Conservation (phyloP, 768 basidiomycete species). For the Lanmaoa rubissima region DNA sequence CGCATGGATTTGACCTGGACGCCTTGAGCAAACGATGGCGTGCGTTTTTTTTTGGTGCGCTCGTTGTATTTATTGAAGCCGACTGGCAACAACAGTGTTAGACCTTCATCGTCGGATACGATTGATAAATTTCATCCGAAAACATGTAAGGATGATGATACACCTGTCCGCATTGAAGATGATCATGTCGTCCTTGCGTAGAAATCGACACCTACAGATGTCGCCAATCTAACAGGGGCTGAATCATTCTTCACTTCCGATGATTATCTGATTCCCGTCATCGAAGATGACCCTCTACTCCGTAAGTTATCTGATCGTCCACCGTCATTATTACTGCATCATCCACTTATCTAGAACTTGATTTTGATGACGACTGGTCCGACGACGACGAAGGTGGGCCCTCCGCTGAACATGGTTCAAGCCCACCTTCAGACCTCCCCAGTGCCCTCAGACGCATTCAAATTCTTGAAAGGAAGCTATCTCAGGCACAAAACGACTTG, state of each 20-base stretch:
- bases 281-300: slow-evolving; percentile 87
- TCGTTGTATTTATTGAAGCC: neutral
- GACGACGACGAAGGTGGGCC: slow-evolving; percentile 43
- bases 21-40: slow-evolving; percentile 50
- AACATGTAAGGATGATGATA: slow-evolving; percentile 45
- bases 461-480: slow-evolving; percentile 60
- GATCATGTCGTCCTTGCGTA: slow-evolving; percentile 28
- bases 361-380: slow-evolving; percentile 69
- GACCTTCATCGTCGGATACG: slow-evolving; percentile 80
- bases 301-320: slow-evolving; percentile 50
- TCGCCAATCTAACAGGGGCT: slow-evolving; percentile 48
- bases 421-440: slow-evolving; percentile 30
- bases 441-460: slow-evolving; percentile 47
- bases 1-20: slow-evolving; percentile 63
- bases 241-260: slow-evolving; percentile 73
- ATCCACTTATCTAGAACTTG: slow-evolving; percentile 46
- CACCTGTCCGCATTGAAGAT: neutral
- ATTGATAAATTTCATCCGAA: slow-evolving; percentile 85
- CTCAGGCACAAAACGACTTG: slow-evolving; percentile 56
- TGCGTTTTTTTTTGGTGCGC: slow-evolving; percentile 33
- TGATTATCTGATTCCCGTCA: slow-evolving; percentile 73
- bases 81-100: slow-evolving; percentile 44
- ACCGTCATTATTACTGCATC: neutral
- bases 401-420: slow-evolving; percentile 1
- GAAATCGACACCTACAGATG: slow-evolving; percentile 50